A percentile compares a stretch with the other conserved stretches of the same genome.
Evolutionary conservation across 495 filamentous ascomycete species (phyloP).

Genomic region (Podospora bellae-mahoneyi): DNA sequence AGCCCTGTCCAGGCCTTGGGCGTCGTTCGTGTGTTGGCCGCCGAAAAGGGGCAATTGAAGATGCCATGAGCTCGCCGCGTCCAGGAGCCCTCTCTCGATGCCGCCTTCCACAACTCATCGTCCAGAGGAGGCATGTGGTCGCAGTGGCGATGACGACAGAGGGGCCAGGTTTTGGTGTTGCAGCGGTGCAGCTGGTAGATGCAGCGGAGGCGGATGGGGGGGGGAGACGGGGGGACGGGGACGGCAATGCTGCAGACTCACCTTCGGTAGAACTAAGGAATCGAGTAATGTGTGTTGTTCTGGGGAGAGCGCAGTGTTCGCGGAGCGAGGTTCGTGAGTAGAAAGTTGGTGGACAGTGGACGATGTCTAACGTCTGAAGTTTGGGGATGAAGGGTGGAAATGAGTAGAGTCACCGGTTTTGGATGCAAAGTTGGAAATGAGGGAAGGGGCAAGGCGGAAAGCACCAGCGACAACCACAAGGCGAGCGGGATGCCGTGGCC

Average conservation of each 20-base stretch:
- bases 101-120: slow-evolving; percentile 15
- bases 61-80: slow-evolving; percentile 1
- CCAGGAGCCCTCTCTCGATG: slow-evolving; percentile 15
- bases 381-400: slow-evolving; percentile 26
- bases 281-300: slow-evolving; percentile 10
- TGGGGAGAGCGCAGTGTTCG: slow-evolving; percentile 10
- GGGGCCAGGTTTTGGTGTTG: slow-evolving; percentile 11
- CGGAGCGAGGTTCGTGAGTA: slow-evolving; percentile 16
- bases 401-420: slow-evolving; percentile 30
- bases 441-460: slow-evolving; percentile 38
- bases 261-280: slow-evolving; percentile 25
- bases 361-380: slow-evolving; percentile 27
- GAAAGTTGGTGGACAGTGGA: slow-evolving; percentile 21
- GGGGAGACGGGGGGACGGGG: slow-evolving; percentile 19
- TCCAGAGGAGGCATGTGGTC: slow-evolving; percentile 21
- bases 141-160: slow-evolving; percentile 39
- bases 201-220: slow-evolving; percentile 19
- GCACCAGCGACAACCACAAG: slow-evolving; percentile 34
- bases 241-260: slow-evolving; percentile 19
- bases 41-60: slow-evolving; percentile 22
- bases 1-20: slow-evolving; percentile 19
- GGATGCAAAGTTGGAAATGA: slow-evolving; percentile 41
- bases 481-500: slow-evolving; percentile 30
- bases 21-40: slow-evolving; percentile 9
- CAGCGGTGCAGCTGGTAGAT: slow-evolving; percentile 20